phyloP scores from a whole-genome alignment of 495 filamentous ascomycete species.

The Neurospora cerealis region DNA sequence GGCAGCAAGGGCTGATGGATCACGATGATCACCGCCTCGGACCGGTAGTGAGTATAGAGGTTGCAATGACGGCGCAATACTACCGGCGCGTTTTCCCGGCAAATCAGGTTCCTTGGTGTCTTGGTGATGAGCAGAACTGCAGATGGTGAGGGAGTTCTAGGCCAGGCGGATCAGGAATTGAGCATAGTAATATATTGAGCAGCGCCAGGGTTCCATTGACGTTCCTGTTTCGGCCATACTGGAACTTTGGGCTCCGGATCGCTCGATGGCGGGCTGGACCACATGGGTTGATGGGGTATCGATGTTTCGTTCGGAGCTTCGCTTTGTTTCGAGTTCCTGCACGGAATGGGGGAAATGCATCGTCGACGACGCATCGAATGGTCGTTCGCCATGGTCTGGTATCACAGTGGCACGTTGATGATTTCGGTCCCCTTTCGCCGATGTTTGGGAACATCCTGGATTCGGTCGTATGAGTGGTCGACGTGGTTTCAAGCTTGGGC shows the following conservation, averaged over 20 bases:
- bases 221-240: background rate
- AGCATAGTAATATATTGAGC: background rate
- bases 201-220: background rate
- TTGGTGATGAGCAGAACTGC: background rate
- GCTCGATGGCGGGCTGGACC: background rate
- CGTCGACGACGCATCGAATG: background rate
- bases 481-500: background rate
- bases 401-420: background rate
- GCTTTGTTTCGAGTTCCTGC: background rate
- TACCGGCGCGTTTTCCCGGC: background rate
- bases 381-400: background rate
- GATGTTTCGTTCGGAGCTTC: background rate
- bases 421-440: background rate
- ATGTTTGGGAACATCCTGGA: background rate
- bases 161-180: background rate
- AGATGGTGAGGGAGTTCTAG: background rate
- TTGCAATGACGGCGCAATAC: background rate
- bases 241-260: background rate
- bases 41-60: background rate
- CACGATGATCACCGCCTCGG: background rate
- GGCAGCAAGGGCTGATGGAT: background rate
- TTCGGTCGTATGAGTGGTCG: background rate
- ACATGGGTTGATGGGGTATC: background rate
- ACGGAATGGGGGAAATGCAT: background rate
- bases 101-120: background rate